Evolutionary conservation across 225 moss, liverwort and hornwort genomes (phyloP), one percentile per base, ranked within the genome.

Genomic region (Antitrichia curtipendula): DNA sequence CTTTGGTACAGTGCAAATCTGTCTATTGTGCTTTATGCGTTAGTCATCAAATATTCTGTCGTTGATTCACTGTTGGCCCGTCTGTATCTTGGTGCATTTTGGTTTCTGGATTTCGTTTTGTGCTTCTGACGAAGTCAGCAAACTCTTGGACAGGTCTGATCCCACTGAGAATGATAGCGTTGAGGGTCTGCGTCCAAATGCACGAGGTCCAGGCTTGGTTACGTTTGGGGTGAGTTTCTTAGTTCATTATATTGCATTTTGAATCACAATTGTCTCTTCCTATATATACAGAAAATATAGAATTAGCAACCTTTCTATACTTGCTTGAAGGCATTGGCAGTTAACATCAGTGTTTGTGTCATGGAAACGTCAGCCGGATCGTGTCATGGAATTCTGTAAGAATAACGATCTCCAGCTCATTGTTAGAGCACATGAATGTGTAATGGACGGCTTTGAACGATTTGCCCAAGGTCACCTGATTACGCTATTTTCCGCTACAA

Each of bases 91-190:
- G 81, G 17, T 75, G 36, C 49, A 75, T 74, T 74, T 43, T 32
- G 31, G 29, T 73, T 77, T 41, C 53, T 28, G 40, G 34, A 21
- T 45, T 84, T 77, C n/a, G 64, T 38, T 76, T 68, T 64, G 69
- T 71, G 52, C 82, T 58, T 40, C 83, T 87, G 78, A 86, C 87
- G 32, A 82, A 93, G 34, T 79, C 66, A 53, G 22, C 62, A 77
- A 68, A 81, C 50, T 78, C 57, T 84, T 89, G 81, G 77, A 74
- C 94, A 98, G 97, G 98, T 99, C 99, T 66, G 97, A 99, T 86
- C 99, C 99, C 65, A 99, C 99, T 81, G 97, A 99, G 88, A 99
- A 99, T 86, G 99, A 99, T 83, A 99, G 99, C 83, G 97, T 99
- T 10, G 99, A 99, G 88, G 99, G 99, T 54, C 89, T 99, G 47